Conservation (phyloP, 768 basidiomycete species). For the Phylloporus scabripes region DNA sequence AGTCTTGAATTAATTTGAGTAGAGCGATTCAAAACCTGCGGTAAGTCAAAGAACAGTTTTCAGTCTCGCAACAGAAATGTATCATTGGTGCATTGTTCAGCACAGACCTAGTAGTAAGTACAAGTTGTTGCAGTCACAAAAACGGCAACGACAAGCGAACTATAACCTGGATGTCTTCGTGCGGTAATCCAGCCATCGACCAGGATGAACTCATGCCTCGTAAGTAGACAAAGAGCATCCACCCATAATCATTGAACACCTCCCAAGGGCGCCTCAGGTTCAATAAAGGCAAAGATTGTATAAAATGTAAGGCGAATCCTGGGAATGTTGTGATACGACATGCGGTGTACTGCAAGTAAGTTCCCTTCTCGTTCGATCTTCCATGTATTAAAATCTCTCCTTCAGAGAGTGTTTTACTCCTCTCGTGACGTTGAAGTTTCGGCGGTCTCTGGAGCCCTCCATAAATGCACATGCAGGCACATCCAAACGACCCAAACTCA, state of each 20-base stretch:
- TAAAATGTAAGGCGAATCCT: conserved; percentile 63
- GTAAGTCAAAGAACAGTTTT: no score
- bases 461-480: conserved; percentile 54
- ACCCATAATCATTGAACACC: neutral
- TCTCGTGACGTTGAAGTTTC: conserved; percentile 58
- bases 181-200: conserved; percentile 59
- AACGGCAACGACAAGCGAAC: no score
- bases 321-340: conserved; percentile 75
- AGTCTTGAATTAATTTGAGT: no score
- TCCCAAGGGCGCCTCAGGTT: conserved; percentile 56
- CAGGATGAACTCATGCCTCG: conserved; percentile 63
- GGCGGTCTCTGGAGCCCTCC: conserved; percentile 56
- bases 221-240: conserved; percentile 30
- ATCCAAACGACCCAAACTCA: conserved; percentile 52
- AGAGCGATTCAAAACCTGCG: no score
- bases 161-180: conserved; percentile 38
- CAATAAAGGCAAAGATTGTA: conserved; percentile 60
- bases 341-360: conserved; percentile 81
- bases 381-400: neutral
- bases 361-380: conserved; percentile 7
- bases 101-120: no score
- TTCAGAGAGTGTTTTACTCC: conserved; percentile 62
- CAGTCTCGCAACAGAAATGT: no score
- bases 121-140: no score
- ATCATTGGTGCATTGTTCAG: no score